Conservation (phyloP, 1,284 basidiomycete genomes). For the Cutaneotrichosporon sp. region DNA sequence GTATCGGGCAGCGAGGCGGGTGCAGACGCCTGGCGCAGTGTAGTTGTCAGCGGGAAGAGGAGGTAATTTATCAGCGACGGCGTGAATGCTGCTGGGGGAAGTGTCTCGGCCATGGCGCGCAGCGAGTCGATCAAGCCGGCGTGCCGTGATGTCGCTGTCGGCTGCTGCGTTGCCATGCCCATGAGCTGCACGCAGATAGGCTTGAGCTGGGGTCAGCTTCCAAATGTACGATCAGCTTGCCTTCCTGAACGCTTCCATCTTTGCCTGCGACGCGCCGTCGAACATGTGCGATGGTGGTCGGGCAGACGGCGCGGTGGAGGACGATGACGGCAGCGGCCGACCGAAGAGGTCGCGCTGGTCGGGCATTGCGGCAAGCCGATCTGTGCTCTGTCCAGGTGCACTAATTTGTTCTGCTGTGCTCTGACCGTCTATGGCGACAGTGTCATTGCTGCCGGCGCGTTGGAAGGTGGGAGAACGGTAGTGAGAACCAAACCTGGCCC, state of each 20-base stretch:
- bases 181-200: slow-evolving; percentile 70
- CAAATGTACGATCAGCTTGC: slow-evolving; percentile 12
- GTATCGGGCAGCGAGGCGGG: slow-evolving; percentile 66
- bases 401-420: no score
- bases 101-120: slow-evolving; percentile 50
- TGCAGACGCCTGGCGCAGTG: slow-evolving; percentile 64
- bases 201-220: slow-evolving; percentile 59
- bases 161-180: slow-evolving; percentile 58
- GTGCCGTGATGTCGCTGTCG: slow-evolving; percentile 54
- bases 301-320: not conserved
- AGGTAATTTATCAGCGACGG: slow-evolving; percentile 70
- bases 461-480: no score
- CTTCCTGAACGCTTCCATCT: slow-evolving; percentile 39
- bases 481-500: no score
- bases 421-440: no score
- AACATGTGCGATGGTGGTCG: not conserved
- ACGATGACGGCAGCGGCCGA: slow-evolving; percentile 6
- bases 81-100: slow-evolving; percentile 52
- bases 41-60: slow-evolving; percentile 76
- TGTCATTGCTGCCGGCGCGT: no score
- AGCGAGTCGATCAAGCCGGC: slow-evolving; percentile 57
- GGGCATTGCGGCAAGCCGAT: slow-evolving; percentile 11
- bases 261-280: slow-evolving; percentile 8
- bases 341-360: slow-evolving; percentile 18
- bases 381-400: no score